Conservation (phyloP, 805 yeast genomes). For the Zygotorulaspora chibaensis region DNA sequence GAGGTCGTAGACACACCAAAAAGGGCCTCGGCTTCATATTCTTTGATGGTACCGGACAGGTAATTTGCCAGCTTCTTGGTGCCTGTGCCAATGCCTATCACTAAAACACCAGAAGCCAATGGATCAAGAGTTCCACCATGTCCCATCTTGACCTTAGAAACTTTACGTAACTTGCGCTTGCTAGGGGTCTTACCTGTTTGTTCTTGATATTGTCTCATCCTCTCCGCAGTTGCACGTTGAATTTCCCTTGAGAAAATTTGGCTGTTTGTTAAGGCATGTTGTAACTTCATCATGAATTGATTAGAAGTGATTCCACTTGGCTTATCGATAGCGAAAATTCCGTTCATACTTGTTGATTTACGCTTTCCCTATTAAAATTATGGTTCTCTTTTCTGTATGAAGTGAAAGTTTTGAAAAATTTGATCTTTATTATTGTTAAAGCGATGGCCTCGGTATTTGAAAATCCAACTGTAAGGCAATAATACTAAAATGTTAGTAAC, state of each 20-base stretch:
- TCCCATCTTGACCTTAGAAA: slow-evolving; percentile 77
- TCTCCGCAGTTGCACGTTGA: slow-evolving; percentile 45
- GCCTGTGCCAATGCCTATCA: slow-evolving; percentile 89
- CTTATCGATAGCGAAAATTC: slow-evolving; percentile 86
- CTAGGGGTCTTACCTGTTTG: slow-evolving; percentile 45
- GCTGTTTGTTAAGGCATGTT: slow-evolving; percentile 57
- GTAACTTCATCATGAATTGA: slow-evolving; percentile 62
- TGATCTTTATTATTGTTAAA: slow-evolving; percentile 1
- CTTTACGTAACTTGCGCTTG: slow-evolving; percentile 46
- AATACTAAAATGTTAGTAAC: slow-evolving; percentile 15
- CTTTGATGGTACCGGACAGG: slow-evolving; percentile 68
- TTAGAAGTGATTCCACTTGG: slow-evolving; percentile 84
- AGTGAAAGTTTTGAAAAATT: neutral
- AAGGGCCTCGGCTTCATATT: slow-evolving; percentile 78
- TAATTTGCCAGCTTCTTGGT: slow-evolving; percentile 76
- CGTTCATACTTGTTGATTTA: slow-evolving; percentile 57
- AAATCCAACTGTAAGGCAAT: slow-evolving; percentile 41
- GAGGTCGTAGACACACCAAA: slow-evolving; percentile 91
- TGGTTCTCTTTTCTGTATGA: neutral
- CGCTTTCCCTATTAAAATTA: neutral
- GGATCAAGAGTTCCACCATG: slow-evolving; percentile 99
- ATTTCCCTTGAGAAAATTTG: slow-evolving; percentile 53
- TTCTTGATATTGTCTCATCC: slow-evolving; percentile 39
- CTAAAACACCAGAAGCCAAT: slow-evolving; percentile 87
- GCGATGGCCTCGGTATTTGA: slow-evolving; percentile 44